Evolutionary conservation across 2,329 filamentous ascomycete genomes (phyloP).

Genomic region (Alternaria triticimaculans): DNA sequence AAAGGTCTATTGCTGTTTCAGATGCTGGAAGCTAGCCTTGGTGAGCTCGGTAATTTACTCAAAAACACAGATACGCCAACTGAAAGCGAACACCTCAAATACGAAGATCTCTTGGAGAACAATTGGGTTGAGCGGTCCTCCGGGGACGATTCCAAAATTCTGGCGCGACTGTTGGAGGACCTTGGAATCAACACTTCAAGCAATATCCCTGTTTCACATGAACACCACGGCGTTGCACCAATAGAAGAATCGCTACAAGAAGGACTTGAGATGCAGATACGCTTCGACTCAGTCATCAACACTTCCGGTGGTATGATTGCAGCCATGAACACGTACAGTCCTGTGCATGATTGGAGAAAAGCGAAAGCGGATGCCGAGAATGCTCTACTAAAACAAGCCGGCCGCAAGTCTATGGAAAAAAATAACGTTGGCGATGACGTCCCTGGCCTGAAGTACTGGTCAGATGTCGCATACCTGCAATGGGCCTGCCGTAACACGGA

Average conservation of each 20-base stretch:
- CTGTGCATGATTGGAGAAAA: neutral
- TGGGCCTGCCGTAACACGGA: neutral
- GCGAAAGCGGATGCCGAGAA: neutral
- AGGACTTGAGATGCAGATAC: neutral
- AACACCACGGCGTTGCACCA: neutral
- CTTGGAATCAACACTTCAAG: neutral
- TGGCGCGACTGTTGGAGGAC: neutral
- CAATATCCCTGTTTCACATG: neutral
- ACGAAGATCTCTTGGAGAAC: neutral
- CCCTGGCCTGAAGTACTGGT: slow-evolving; percentile 5
- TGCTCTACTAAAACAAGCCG: neutral
- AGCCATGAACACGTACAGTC: neutral
- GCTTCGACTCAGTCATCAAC: neutral
- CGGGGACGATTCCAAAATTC: neutral
- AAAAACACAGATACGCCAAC: neutral
- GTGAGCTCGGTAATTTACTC: neutral
- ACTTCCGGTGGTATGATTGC: neutral
- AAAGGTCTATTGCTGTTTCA: neutral
- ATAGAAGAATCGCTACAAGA: neutral
- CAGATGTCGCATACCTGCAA: slow-evolving; percentile 9
- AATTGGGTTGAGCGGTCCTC: neutral
- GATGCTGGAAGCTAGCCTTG: neutral
- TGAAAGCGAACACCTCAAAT: neutral
- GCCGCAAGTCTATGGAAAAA: neutral
- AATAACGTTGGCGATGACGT: neutral